Evolutionary conservation across 495 filamentous ascomycete species (phyloP).

Genomic region (Neurospora sp.): DNA sequence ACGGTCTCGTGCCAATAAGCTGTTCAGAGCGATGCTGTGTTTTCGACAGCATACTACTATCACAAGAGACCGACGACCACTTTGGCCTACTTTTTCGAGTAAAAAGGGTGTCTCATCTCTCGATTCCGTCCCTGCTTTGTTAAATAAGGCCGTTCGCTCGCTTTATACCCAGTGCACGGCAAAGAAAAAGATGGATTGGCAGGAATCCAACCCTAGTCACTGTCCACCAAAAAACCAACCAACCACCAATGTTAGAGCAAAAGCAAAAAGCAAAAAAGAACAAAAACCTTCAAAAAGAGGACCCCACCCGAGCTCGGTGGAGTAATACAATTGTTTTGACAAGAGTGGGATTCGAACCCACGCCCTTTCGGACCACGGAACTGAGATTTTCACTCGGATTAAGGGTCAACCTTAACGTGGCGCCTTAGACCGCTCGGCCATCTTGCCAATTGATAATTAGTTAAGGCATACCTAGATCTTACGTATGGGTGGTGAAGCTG

Average conservation of each 20-base stretch:
- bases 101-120: too few relatives aligned
- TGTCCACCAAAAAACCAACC: too few relatives aligned
- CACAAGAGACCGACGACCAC: background rate
- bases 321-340: background rate
- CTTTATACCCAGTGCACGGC: too few relatives aligned
- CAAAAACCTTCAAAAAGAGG: background rate
- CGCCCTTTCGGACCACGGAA: constrained; percentile 25
- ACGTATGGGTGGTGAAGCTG: background rate
- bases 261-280: background rate
- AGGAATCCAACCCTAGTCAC: too few relatives aligned
- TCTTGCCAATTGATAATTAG: background rate
- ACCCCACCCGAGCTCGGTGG: background rate
- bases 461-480: background rate
- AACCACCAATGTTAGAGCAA: background rate
- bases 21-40: background rate
- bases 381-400: background rate
- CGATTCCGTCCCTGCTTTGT: too few relatives aligned
- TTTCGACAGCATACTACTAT: background rate
- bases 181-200: too few relatives aligned
- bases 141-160: background rate
- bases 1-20: background rate
- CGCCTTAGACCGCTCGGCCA: background rate
- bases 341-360: constrained; percentile 30
- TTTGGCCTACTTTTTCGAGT: too few relatives aligned
- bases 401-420: background rate